phyloP scores from a whole-genome alignment of 495 filamentous ascomycete genomes.

The Penicillium dipodomyicola region DNA sequence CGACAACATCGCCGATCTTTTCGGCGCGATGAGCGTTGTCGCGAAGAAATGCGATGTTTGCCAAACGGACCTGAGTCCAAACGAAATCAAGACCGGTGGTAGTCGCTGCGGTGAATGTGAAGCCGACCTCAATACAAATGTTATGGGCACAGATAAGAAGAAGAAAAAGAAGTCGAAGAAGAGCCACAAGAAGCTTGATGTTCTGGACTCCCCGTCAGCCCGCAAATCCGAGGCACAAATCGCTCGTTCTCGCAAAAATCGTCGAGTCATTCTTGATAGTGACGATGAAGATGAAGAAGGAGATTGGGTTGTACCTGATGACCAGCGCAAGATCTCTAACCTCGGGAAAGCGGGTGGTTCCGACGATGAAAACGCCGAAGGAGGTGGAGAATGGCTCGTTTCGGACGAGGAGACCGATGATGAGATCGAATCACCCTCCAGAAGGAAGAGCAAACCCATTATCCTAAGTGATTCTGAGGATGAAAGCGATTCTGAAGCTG shows the following conservation, averaged over 20 bases:
- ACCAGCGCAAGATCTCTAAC: constrained; percentile 52
- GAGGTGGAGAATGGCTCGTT: constrained; percentile 72
- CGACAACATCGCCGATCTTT: constrained; percentile 80
- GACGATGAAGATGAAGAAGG: constrained; percentile 69
- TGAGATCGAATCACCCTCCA: constrained; percentile 36
- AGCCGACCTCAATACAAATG: constrained; percentile 55
- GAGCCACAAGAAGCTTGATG: constrained; percentile 20
- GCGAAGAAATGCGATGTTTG: constrained; percentile 88
- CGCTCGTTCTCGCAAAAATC: constrained; percentile 49
- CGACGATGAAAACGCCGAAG: constrained; percentile 83
- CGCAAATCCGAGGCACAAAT: constrained; percentile 23
- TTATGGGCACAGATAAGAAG: constrained; percentile 39
- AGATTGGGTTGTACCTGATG: constrained; percentile 71
- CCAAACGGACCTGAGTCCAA: constrained; percentile 61
- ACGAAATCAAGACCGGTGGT: constrained; percentile 55
- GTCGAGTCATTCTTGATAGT: constrained; percentile 58
- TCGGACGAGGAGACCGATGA: constrained; percentile 62
- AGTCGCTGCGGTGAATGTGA: constrained; percentile 73
- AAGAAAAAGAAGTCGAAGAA: constrained; percentile 49
- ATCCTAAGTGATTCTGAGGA: constrained; percentile 24
- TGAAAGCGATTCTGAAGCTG: constrained; percentile 31
- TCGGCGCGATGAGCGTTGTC: constrained; percentile 78
- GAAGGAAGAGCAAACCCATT: constrained; percentile 22
- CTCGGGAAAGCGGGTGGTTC: constrained; percentile 77
- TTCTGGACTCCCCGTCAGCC: constrained; percentile 21